Evolutionary conservation across 148 eudicot genomes (phyloP).

Genomic region (Vaccinium vitisidaea): DNA sequence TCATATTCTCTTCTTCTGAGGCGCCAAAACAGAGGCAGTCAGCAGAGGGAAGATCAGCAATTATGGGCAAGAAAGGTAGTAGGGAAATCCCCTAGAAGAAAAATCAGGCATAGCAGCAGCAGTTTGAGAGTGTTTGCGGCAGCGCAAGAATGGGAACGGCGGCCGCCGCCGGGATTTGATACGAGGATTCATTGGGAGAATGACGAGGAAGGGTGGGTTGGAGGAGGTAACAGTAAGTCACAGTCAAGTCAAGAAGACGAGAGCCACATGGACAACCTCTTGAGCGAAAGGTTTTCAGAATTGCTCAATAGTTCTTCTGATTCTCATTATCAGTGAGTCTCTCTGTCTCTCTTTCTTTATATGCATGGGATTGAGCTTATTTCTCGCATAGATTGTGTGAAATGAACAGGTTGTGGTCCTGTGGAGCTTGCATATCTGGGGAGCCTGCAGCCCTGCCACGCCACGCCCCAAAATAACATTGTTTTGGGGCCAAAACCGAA

Average conservation of each 20-base stretch:
- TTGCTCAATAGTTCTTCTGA: conserved; percentile 65
- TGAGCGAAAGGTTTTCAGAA: conserved; percentile 62
- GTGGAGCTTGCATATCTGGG: too few species aligned
- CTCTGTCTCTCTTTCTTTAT: not conserved
- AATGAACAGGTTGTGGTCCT: too few species aligned
- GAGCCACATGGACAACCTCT: conserved; percentile 25
- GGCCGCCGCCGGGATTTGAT: conserved; percentile 52
- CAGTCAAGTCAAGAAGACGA: conserved; percentile 21
- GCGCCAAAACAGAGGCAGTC: not conserved
- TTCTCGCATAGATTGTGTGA: not conserved
- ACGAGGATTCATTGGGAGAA: conserved; percentile 90
- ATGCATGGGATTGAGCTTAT: not conserved
- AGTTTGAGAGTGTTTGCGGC: conserved; percentile 22
- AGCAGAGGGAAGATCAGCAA: conserved; percentile 9
- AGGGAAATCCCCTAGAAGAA: not conserved
- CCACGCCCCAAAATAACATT: too few species aligned
- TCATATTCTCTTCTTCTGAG: conserved; percentile 31
- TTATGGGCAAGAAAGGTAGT: not conserved
- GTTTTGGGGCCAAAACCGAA: too few species aligned
- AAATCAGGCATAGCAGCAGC: not conserved
- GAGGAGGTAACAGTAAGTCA: conserved; percentile 29
- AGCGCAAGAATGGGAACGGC: conserved; percentile 28
- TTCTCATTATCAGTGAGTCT: conserved; percentile 77
- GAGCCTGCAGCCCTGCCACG: too few species aligned
- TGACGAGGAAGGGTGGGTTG: conserved; percentile 86